Evolutionary conservation across 1,139 yeast genomes (phyloP).

Genomic region (Yamadazyma dendronema): DNA sequence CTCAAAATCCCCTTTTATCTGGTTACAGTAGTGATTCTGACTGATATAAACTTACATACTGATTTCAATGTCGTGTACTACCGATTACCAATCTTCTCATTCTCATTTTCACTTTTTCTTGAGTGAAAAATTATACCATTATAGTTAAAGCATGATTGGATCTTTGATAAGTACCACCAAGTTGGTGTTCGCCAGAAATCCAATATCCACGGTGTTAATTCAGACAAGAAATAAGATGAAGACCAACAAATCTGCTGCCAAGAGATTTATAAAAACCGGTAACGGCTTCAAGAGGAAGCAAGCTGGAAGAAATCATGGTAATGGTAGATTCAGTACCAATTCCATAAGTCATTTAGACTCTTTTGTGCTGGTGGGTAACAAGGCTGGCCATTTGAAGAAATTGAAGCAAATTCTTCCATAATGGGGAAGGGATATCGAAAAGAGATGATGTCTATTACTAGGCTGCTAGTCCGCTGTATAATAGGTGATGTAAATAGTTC

Average conservation of each 20-base stretch:
- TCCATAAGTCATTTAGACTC: constrained; percentile 64
- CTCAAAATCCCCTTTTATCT: background rate
- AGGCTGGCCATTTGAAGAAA: constrained; percentile 54
- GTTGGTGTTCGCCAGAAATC: constrained; percentile 20
- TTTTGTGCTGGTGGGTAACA: constrained; percentile 53
- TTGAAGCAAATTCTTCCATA: constrained; percentile 13
- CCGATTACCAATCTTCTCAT: background rate
- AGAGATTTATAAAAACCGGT: constrained; percentile 75
- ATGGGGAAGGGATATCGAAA: no score
- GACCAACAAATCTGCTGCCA: constrained; percentile 76
- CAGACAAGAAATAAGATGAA: constrained; percentile 55
- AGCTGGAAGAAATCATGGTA: constrained; percentile 91
- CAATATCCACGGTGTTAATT: constrained; percentile 21
- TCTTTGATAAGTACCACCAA: constrained; percentile 17
- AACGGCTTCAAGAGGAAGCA: constrained; percentile 53
- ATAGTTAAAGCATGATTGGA: constrained; percentile 12
- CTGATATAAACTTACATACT: background rate
- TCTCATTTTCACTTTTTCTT: constrained; percentile 4
- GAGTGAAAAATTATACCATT: constrained; percentile 2
- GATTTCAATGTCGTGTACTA: constrained; percentile 6
- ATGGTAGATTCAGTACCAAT: constrained; percentile 78
- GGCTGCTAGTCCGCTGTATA: no score
- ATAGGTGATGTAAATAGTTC: constrained; percentile 9
- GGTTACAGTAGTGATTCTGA: constrained; percentile 14
- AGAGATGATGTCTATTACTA: no score